Percentiles rank a stretch among this genome's conserved stretches.
Evolutionary conservation across 2,329 filamentous ascomycete genomes (phyloP).

Genomic region (Conoideocrella luteorostrata): DNA sequence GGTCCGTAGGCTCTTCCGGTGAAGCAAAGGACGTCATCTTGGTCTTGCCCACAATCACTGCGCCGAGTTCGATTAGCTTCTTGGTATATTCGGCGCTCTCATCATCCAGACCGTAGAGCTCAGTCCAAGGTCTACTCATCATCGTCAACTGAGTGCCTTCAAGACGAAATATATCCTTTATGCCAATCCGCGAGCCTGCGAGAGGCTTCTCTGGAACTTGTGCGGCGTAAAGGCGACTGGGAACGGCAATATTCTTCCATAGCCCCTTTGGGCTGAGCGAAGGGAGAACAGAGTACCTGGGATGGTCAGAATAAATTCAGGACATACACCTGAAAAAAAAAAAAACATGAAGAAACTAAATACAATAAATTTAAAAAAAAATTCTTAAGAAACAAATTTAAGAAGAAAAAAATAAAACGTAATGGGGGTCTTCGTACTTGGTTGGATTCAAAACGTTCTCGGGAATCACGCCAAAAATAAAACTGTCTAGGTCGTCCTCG

Average conservation of each 20-base stretch:
- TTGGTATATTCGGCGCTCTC: slow-evolving; percentile 44
- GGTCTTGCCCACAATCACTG: slow-evolving; percentile 38
- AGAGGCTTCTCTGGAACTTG: slow-evolving; percentile 31
- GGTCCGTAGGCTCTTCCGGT: slow-evolving; percentile 35
- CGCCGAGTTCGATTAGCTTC: slow-evolving; percentile 50
- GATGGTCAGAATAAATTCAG: no score
- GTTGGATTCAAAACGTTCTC: slow-evolving; percentile 1
- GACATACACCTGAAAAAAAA: no score
- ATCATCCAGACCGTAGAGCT: slow-evolving; percentile 41
- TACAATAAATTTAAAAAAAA: no score
- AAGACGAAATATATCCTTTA: slow-evolving; percentile 55
- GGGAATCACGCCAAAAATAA: slow-evolving; percentile 4
- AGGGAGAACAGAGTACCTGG: no score
- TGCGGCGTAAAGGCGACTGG: background rate
- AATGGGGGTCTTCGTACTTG: background rate
- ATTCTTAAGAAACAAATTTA: no score
- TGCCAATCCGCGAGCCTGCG: slow-evolving; percentile 42
- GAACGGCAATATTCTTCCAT: background rate
- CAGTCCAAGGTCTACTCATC: slow-evolving; percentile 49
- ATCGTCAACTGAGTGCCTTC: slow-evolving; percentile 42
- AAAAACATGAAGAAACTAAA: no score
- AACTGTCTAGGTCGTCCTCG: slow-evolving; percentile 7
- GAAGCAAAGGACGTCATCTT: slow-evolving; percentile 38
- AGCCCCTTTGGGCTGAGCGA: background rate
- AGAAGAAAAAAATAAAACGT: background rate